phyloP scores from a whole-genome alignment of 225 moss, liverwort and hornwort genomes.

The Asterella californica region DNA sequence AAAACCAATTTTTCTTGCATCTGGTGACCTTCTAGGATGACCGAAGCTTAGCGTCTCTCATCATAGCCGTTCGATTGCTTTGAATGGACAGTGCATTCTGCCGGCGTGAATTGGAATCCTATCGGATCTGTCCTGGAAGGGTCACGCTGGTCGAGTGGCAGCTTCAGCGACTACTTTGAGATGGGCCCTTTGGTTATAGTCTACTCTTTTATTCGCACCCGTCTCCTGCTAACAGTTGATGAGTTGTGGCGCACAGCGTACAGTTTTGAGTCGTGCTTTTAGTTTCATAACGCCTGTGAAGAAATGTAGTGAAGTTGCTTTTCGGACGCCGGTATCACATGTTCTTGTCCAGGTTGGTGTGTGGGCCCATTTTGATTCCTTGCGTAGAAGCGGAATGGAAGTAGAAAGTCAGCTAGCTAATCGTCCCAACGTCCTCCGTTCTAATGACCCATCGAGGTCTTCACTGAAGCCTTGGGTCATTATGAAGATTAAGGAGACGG shows the following conservation, averaged over 20 bases:
- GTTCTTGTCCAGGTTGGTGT: no score
- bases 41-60: background rate
- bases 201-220: no score
- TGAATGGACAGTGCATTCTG: no score
- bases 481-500: no score
- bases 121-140: background rate
- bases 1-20: background rate
- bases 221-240: background rate
- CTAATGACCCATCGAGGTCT: no score
- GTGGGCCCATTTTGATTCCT: no score
- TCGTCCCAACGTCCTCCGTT: no score
- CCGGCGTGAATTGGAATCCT: background rate
- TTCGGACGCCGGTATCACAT: background rate
- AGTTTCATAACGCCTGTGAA: background rate
- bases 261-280: background rate
- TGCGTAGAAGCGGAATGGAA: no score
- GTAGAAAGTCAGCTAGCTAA: no score
- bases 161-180: background rate
- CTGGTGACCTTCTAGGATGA: background rate
- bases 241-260: background rate
- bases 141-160: background rate
- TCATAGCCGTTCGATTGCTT: background rate
- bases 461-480: no score
- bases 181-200: no score
- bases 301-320: background rate